Evolutionary conservation across 352 stramenopile genomes (phyloP).

Genomic region (Phytophthora pini): DNA sequence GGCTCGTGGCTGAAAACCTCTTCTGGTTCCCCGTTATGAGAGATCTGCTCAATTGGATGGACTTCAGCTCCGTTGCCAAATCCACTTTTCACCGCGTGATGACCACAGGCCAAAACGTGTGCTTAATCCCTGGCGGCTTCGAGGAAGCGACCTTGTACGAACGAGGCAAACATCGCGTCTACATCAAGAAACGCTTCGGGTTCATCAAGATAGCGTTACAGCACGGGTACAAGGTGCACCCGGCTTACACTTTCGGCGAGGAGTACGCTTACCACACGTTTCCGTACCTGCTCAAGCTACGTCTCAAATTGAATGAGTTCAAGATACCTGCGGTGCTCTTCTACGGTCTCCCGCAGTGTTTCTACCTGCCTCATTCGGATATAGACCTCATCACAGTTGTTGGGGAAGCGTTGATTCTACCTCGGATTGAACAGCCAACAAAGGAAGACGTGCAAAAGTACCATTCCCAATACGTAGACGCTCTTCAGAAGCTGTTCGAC

Average conservation of each 20-base stretch:
- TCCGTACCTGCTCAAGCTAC: constrained; percentile 69
- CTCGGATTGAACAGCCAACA: constrained; percentile 85
- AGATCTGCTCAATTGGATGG: constrained; percentile 66
- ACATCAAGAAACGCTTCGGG: constrained; percentile 88
- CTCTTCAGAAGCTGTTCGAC: constrained; percentile 85
- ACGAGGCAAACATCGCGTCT: constrained; percentile 86
- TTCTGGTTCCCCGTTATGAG: constrained; percentile 67
- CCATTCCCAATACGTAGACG: constrained; percentile 87
- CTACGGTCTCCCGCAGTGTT: constrained; percentile 74
- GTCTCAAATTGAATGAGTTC: constrained; percentile 81
- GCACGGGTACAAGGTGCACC: constrained; percentile 88
- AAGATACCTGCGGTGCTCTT: constrained; percentile 86
- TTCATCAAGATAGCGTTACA: constrained; percentile 94
- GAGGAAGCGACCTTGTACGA: constrained; percentile 93
- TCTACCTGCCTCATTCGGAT: constrained; percentile 78
- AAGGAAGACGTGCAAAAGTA: constrained; percentile 89
- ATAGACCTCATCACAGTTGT: constrained; percentile 89
- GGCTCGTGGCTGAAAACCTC: constrained; percentile 73
- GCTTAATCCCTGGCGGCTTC: constrained; percentile 91
- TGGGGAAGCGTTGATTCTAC: constrained; percentile 83
- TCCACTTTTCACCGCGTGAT: constrained; percentile 54
- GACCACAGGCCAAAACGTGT: constrained; percentile 58
- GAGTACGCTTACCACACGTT: constrained; percentile 85
- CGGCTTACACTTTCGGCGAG: constrained; percentile 93
- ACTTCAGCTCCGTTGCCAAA: constrained; percentile 56